Evolutionary conservation across 176 grass and related monocot species (phyloP).

Genomic region (Carex myosuroides): DNA sequence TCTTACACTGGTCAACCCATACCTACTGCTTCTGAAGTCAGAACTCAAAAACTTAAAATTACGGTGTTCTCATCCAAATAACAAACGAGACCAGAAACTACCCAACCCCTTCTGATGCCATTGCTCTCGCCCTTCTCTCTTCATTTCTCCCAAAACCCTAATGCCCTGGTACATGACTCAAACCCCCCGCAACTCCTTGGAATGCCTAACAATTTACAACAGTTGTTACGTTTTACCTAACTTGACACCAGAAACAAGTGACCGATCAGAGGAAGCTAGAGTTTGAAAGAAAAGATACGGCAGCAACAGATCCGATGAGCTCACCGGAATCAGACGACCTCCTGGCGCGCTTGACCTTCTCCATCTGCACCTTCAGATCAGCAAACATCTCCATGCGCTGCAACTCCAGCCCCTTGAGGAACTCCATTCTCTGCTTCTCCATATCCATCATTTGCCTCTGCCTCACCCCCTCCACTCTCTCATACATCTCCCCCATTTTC

Average conservation of each 20-base stretch:
- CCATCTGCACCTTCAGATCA: constrained; percentile 70
- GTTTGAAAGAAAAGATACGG: constrained; percentile 52
- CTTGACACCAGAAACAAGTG: not conserved
- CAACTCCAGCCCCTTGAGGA: constrained; percentile 70
- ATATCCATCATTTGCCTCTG: constrained; percentile 71
- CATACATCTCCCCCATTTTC: constrained; percentile 81
- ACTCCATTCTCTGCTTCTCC: constrained; percentile 71
- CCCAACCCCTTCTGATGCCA: not conserved
- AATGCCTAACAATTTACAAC: constrained; percentile 7
- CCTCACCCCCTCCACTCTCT: constrained; percentile 69
- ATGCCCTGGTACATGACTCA: not conserved
- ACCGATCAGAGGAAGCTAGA: constrained; percentile 39
- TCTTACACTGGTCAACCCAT: not conserved
- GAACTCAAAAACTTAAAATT: not conserved
- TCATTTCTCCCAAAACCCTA: not conserved
- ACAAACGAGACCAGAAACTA: not conserved
- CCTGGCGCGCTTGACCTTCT: constrained; percentile 56
- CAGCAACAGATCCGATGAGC: constrained; percentile 41
- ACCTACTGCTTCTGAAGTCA: not conserved
- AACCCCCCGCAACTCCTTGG: not conserved
- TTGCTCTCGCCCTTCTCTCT: not conserved
- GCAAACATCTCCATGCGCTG: constrained; percentile 89
- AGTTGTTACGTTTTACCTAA: constrained; percentile 29
- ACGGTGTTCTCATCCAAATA: not conserved
- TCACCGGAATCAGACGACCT: constrained; percentile 42